Evolutionary conservation across 1,284 basidiomycete species (phyloP), one percentile per base, ranked within the genome.

Genomic region (Rhodofomes roseus): DNA sequence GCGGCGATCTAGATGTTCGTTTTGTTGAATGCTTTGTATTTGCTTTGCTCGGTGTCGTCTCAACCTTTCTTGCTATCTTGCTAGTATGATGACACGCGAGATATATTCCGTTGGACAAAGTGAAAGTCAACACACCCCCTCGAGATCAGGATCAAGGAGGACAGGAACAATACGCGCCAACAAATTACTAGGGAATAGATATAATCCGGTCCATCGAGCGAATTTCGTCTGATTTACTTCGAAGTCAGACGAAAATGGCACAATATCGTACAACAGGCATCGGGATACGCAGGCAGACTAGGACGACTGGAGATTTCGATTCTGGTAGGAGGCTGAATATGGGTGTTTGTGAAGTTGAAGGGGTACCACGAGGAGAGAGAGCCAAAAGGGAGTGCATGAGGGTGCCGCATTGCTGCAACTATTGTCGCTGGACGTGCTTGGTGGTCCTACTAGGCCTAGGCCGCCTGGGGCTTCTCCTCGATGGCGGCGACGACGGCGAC

Each of bases 1-100:
- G 56, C 56, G 29, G 63, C 65, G 1, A 68, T 68, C 37, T 67
- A n/a, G n/a, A n/a, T n/a, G n/a, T n/a, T n/a, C n/a, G n/a, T n/a
- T n/a, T n/a, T n/a, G n/a, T n/a, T n/a, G n/a, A n/a, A n/a, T n/a
- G n/a, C n/a, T n/a, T n/a, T n/a, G n/a, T n/a, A n/a, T n/a, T n/a
- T n/a, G n/a, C n/a, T n/a, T n/a, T n/a, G n/a, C n/a, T n/a, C n/a
- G n/a, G n/a, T n/a, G n/a, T n/a, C n/a, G n/a, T n/a, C n/a, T n/a
- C n/a, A n/a, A n/a, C n/a, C n/a, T n/a, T n/a, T n/a, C n/a, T n/a
- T n/a, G n/a, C n/a, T n/a, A n/a, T n/a, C n/a, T n/a, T n/a, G n/a
- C n/a, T n/a, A n/a, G n/a, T n/a, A n/a, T n/a, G 4, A 48, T 27
- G 46, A n/a, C 25, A 48, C 16, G 46, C 46, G 11, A 29, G 11